Conservation (phyloP, 495 filamentous ascomycete species). For the Aspergillus nidulans region DNA sequence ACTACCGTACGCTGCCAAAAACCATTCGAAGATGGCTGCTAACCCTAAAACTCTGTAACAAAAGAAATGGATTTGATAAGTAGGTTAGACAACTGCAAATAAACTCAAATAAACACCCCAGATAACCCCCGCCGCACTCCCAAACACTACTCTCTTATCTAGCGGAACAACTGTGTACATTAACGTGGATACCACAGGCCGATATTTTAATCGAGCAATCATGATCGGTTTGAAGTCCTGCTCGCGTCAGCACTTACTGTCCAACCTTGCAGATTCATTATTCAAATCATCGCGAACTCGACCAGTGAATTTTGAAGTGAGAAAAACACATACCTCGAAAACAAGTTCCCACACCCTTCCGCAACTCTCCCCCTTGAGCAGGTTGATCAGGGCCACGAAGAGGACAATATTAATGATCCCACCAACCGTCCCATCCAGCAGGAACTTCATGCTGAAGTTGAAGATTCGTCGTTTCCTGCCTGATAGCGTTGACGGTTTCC, state of each 20-base stretch:
- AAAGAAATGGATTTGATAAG: neutral
- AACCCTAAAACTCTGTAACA: neutral
- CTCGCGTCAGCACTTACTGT: neutral
- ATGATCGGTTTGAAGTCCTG: constrained; percentile 68
- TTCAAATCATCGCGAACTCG: neutral
- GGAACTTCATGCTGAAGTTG: constrained; percentile 77
- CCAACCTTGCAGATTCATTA: neutral
- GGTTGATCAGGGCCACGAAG: constrained; percentile 60
- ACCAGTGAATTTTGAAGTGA: no score
- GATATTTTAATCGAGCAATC: constrained; percentile 71
- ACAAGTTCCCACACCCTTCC: constrained; percentile 27
- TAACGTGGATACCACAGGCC: constrained; percentile 74
- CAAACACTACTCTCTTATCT: constrained; percentile 70
- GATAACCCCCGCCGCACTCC: constrained; percentile 70
- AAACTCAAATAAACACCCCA: constrained; percentile 90
- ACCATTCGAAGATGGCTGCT: no score
- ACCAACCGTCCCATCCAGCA: constrained; percentile 76
- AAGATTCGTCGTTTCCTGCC: constrained; percentile 31
- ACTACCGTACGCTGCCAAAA: no score
- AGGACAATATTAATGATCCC: constrained; percentile 71
- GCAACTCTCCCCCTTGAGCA: constrained; percentile 42
- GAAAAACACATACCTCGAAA: constrained; percentile 30
- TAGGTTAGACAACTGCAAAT: constrained; percentile 42
- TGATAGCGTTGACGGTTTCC: neutral
- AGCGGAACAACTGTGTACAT: constrained; percentile 80